Base-by-base conservation (phyloP, 345 rosid genomes). In the Eucalyptus victrix region DNA sequence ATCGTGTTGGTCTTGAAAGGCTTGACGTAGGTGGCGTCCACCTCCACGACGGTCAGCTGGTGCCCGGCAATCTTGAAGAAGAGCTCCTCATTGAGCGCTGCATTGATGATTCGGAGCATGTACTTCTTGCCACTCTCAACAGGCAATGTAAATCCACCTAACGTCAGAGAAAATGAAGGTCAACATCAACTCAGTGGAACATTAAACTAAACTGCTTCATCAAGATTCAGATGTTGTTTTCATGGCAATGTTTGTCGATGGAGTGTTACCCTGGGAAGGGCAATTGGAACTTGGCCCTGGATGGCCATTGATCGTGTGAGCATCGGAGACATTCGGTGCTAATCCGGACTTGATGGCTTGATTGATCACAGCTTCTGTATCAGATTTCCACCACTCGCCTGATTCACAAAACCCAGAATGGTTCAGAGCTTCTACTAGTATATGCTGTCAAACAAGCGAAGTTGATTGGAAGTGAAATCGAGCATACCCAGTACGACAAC, bases 291-390 rank as follows among this genome's bases (percentile, higher is more conserved):
- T 88, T 5, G 92, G 91, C 28, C 99, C 99, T 1, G 98, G 91
- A 62, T 93, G 95, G 9, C 99, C 99, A 60, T 98, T 98, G 56
- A 98, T 98, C 44, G 96, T 96, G 93, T 97, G 99, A 89, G 98
- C 94, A 87, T 97, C 99, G 0, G 99, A 97, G 28, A 97, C 99
- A 91, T 97, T 98, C 2, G 99, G 98, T 6, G 98, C 99, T 86
- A 92, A 88, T 54, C 99, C 99, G 9, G 98, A 97, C 53, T 95
- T 96, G 83, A 93, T 21, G 7, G 99, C 99, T 90, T 96, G 93
- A 21, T 97, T 95, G 91, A 97, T 93, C 28, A 98, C 94, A 23
- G 94, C 91, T 92, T 98, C 99, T 2, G 99, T 96, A 90, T 97
- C 98, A 2, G 98, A 98, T 92, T 98, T 97, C 99, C 99, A 98